Percentiles rank a stretch among this genome's conserved stretches.
Evolutionary conservation across 2,329 filamentous ascomycete species (phyloP).

Genomic region (Arachnopeziza araneosa): DNA sequence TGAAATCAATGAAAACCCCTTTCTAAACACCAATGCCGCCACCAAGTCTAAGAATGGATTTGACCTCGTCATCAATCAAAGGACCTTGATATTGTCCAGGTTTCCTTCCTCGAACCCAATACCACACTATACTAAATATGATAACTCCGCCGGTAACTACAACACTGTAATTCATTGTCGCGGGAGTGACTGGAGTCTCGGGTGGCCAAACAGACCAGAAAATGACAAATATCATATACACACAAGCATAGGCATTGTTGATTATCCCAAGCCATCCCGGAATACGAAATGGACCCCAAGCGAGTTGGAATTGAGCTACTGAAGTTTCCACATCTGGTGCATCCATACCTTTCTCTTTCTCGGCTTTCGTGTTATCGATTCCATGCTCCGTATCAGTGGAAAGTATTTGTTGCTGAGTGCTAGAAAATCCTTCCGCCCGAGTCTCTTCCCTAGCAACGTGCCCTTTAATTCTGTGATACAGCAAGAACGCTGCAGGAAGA

Average conservation of each 20-base stretch:
- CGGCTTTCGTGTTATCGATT: neutral
- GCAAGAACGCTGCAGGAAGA: slow-evolving; percentile 37
- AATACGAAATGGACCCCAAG: slow-evolving; percentile 52
- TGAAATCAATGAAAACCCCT: too few relatives aligned
- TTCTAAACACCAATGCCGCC: neutral
- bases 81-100: slow-evolving; percentile 32
- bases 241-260: slow-evolving; percentile 49
- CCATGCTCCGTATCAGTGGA: too few relatives aligned
- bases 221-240: slow-evolving; percentile 48
- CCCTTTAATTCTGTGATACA: slow-evolving; percentile 36
- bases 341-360: neutral
- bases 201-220: slow-evolving; percentile 46
- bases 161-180: slow-evolving; percentile 45
- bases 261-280: slow-evolving; percentile 44
- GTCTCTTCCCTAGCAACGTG: slow-evolving; percentile 8
- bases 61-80: slow-evolving; percentile 15
- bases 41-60: neutral
- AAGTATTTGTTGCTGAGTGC: neutral
- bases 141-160: slow-evolving; percentile 33
- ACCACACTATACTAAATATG: slow-evolving; percentile 39
- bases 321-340: neutral
- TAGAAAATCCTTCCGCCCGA: neutral
- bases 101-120: slow-evolving; percentile 31
- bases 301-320: slow-evolving; percentile 23
- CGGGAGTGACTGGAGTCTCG: slow-evolving; percentile 35